Conservation (phyloP, 176 grass and related monocot species). For the Urochloa ruziziensis region DNA sequence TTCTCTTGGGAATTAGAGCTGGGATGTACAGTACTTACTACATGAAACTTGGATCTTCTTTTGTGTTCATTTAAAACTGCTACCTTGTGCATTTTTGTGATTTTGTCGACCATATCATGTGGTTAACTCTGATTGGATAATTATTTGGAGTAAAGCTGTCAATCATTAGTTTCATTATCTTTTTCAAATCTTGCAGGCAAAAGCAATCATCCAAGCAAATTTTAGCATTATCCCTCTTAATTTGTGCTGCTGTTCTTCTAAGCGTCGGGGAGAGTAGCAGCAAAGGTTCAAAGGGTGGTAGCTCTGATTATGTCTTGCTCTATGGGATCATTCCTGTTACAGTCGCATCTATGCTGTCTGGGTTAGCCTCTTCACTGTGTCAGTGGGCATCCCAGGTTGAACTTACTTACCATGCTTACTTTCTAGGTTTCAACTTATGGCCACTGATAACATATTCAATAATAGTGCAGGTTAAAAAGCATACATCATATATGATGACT, state of each 20-base stretch:
- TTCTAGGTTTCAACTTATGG: slow-evolving; percentile 27
- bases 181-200: slow-evolving; percentile 56
- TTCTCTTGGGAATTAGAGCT: background rate
- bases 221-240: slow-evolving; percentile 69
- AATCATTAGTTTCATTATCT: slow-evolving; percentile 1
- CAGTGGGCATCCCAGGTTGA: slow-evolving; percentile 95
- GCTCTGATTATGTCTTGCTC: slow-evolving; percentile 60
- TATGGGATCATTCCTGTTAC: slow-evolving; percentile 93
- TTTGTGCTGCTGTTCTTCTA: slow-evolving; percentile 77
- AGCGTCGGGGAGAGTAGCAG: slow-evolving; percentile 78
- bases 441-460: slow-evolving; percentile 28
- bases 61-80: slow-evolving; percentile 7
- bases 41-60: background rate
- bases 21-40: background rate
- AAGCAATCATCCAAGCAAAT: slow-evolving; percentile 85
- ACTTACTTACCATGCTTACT: slow-evolving; percentile 27
- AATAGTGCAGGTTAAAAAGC: slow-evolving; percentile 85
- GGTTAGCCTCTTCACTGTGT: slow-evolving; percentile 87
- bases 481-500: slow-evolving; percentile 98
- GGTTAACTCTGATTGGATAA: background rate
- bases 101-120: slow-evolving; percentile 1
- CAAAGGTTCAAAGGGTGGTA: slow-evolving; percentile 48
- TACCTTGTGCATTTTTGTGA: background rate
- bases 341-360: slow-evolving; percentile 80
- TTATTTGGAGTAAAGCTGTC: background rate